Conservation (phyloP, 2,329 filamentous ascomycete genomes). For the Aspergillus thermomutatus region DNA sequence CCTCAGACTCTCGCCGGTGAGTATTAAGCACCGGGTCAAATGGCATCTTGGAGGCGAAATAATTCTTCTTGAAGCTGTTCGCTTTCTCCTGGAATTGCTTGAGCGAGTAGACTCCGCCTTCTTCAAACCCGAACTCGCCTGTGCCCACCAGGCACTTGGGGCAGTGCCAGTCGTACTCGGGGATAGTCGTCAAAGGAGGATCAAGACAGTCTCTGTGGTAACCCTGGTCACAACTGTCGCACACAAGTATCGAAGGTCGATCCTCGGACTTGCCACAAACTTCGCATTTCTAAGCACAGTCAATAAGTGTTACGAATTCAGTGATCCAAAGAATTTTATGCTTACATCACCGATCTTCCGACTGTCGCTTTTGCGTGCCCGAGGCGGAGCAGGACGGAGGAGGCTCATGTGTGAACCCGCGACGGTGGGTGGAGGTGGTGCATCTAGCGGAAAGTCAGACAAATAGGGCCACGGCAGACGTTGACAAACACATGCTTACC, state of each 20-base stretch:
- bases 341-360: slow-evolving; percentile 58
- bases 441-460: slow-evolving; percentile 34
- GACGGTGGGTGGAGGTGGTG: slow-evolving; percentile 65
- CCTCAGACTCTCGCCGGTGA: slow-evolving; percentile 78
- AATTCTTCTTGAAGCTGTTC: slow-evolving; percentile 87
- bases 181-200: slow-evolving; percentile 71
- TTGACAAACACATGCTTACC: slow-evolving; percentile 46
- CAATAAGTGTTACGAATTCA: slow-evolving; percentile 18
- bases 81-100: slow-evolving; percentile 96
- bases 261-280: slow-evolving; percentile 79
- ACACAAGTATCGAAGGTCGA: slow-evolving; percentile 66
- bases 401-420: slow-evolving; percentile 96
- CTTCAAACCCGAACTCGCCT: slow-evolving; percentile 95
- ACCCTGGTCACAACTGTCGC: slow-evolving; percentile 86
- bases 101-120: slow-evolving; percentile 91
- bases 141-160: slow-evolving; percentile 92
- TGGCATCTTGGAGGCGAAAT: slow-evolving; percentile 87
- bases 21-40: slow-evolving; percentile 81
- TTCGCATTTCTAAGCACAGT: slow-evolving; percentile 67
- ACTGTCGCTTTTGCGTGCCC: slow-evolving; percentile 51
- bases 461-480: background rate
- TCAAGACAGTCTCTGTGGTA: slow-evolving; percentile 89
- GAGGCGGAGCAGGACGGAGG: slow-evolving; percentile 73
- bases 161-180: slow-evolving; percentile 92
- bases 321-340: slow-evolving; percentile 4